Evolutionary conservation across 2,329 filamentous ascomycete species (phyloP), one percentile per base, ranked within the genome.

Genomic region (Bipolaris sorokiniana): DNA sequence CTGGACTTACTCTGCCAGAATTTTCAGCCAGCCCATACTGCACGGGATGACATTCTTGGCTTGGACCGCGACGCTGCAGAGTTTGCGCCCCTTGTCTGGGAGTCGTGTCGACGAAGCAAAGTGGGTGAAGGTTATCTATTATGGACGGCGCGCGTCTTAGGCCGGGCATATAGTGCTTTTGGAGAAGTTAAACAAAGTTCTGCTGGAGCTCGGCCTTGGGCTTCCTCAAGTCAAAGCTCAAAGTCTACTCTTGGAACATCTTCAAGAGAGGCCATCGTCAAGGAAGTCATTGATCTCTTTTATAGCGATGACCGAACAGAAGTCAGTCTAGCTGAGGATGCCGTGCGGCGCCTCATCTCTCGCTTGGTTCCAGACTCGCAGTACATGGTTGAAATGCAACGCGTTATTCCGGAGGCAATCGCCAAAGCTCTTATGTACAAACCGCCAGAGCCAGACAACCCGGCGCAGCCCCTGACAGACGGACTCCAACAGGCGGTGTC

Each of bases 81-180:
- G 1, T 86, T 88, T 69, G 85, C 87, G 2, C 80, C 87, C 11
- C 84, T 87, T 16, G 82, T 97, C 0, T 95, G 90, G 88, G 88
- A 88, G 70, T 92, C 90, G 40, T 90, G 92, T 64, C 82, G 85
- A 56, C 82, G 84, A n/a, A 80, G 83, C 36, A 79, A 84, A 1
- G 80, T 89, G 15, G 90, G 87, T 54, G 79, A 84, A 23, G 84
- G 86, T 15, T 97, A 95, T 72, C 79, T 92, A 0, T 80, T 90
- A 1, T 99, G 96, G 96, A 90, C 91, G 42, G 93, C 91, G 3
- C 85, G 89, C 61, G 89, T 93, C 2, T 81, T 98, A 42, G 95
- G 96, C 7, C 86, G 92, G 71, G 88, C 91, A 0, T 98, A 74
- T 51, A 68, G 70, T 40, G 70, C 90, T 15, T 90, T 87, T 26